Base-by-base conservation (phyloP, 2,329 filamentous ascomycete genomes). In the Sclerotinia borealis region DNA sequence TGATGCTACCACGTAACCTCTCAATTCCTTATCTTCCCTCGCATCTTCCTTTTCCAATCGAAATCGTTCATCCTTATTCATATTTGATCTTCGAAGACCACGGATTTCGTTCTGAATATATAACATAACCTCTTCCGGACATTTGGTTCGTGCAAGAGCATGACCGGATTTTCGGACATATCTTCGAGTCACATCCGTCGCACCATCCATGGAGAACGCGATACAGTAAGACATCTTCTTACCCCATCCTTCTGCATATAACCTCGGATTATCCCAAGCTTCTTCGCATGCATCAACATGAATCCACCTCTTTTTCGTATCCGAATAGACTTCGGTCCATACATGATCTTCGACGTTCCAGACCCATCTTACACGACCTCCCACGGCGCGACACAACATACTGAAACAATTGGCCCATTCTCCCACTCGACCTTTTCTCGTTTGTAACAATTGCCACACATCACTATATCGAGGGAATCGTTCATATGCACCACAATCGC, bases 351-450 rank as follows among this genome's bases (percentile, higher is more conserved):
- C 95, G 36, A 90, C 89, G 71, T 98, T 98, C 95, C 95, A 99
- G 13, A 99, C 90, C 95, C 95, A 99, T 72, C 95, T 86, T 29
- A 97, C 92, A 66, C 93, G 85, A 65, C 90, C 91, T 56, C 93
- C 93, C 17, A 98, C 86, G 5, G 95, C 95, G 65, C 93, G 86
- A 80, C 93, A 98, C 59, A 99, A 83, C 95, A 98, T 98, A 78
- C 89, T 93, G 79, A 99, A 99, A 81, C 93, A 97, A 78, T 97
- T 98, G 69, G 92, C 92, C 92, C 95, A 98, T 79, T 99, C 95
- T 66, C 95, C 95, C 66, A 89, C 89, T 69, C 95, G 88, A 41
- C 95, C 95, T 69, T 90, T 85, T 69, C 91, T 83, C 34, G 92
- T 96, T 76, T 97, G 90, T 49, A 99, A 79, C 65, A 98, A 78